A percentile compares a stretch with the other conserved stretches of the same genome.
These are phyloP conservation scores for Candida boidinii DNA, from an alignment of 805 yeast genomes.

Conservation along the genomic window DNA sequence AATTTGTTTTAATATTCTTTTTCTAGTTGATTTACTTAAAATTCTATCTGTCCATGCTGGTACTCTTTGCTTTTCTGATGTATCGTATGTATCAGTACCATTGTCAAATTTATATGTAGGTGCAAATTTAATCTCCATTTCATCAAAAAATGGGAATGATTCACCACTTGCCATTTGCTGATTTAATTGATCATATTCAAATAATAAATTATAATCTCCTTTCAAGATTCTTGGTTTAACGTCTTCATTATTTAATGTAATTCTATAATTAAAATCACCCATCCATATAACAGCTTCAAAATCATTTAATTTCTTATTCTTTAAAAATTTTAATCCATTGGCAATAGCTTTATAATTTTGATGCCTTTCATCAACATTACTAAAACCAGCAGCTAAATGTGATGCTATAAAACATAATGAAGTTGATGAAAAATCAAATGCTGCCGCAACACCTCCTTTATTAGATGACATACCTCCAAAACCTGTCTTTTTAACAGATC, in stretches of 20 bases:
- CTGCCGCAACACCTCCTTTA: slow-evolving; percentile 52
- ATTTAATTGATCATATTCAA: slow-evolving; percentile 71
- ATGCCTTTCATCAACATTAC: slow-evolving; percentile 74
- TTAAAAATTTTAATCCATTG: slow-evolving; percentile 58
- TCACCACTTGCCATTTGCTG: slow-evolving; percentile 69
- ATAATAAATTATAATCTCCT: slow-evolving; percentile 40
- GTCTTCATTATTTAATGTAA: slow-evolving; percentile 60
- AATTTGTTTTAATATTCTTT: slow-evolving; percentile 45
- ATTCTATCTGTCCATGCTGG: slow-evolving; percentile 99
- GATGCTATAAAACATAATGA: slow-evolving; percentile 73
- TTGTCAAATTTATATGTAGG: slow-evolving; percentile 96
- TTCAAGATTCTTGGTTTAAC: slow-evolving; percentile 39
- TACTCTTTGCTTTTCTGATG: slow-evolving; percentile 83
- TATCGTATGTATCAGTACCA: slow-evolving; percentile 74
- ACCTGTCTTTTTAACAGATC: slow-evolving; percentile 82
- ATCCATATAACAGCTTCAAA: slow-evolving; percentile 83
- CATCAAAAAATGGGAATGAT: slow-evolving; percentile 75
- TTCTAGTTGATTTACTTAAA: slow-evolving; percentile 48
- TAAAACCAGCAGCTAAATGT: slow-evolving; percentile 91
- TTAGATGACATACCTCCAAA: slow-evolving; percentile 79
- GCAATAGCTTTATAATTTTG: slow-evolving; percentile 76
- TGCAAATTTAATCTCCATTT: slow-evolving; percentile 67
- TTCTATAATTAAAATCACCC: slow-evolving; percentile 91
- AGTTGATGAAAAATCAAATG: slow-evolving; percentile 45
- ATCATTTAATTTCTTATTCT: slow-evolving; percentile 51